Base-by-base conservation (phyloP, 768 basidiomycete genomes). In the Pleurotus citrinopileatus region DNA sequence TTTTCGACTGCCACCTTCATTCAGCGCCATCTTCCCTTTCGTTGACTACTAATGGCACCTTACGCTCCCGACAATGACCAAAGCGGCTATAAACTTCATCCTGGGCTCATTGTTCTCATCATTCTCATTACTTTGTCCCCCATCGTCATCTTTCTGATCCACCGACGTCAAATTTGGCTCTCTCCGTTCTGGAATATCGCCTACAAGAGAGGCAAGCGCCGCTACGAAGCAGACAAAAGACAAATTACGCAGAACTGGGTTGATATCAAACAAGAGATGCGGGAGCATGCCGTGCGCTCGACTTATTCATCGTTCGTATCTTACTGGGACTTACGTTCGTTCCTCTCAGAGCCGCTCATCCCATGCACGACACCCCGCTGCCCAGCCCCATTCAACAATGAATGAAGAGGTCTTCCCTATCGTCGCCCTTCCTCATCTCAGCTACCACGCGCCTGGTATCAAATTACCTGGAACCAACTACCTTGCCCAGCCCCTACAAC, bases 211-310 rank as follows among this genome's bases (percentile, higher is more conserved):
- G 32, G 48, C 48, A 51, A 51, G 22, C 48, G 48, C n/a, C 28
- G 48, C 23, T 51, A 51, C 22, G 48, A 51, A 25, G 34, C 48
- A 3, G 48, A 51, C 19, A 51, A 51, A 37, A 17, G 48, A n/a
- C 10, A 51, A 34, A 23, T 37, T 20, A 20, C 29, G 19, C n/a
- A 37, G 34, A 32, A 37, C n/a, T 51, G 29, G 29, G 48, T 34
- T 37, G 48, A 51, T 12, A 36, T 37, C 29, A 51, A 51, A 25
- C 48, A n/a, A 2, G 29, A 28, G 15, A 51, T 37, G n/a, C 15
- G 25, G 26, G 26, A 48, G 15, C 43, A 32, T 17, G 27, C 12
- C 27, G 45, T 47, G 28, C 6, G 45, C 22, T 29, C 26, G 9
- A n/a, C 4, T 9, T 28, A 5, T 28, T 3, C 2, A 5, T n/a